Evolutionary conservation across 257 asterid species (phyloP).

Genomic region (Solanum corneliomulleri): DNA sequence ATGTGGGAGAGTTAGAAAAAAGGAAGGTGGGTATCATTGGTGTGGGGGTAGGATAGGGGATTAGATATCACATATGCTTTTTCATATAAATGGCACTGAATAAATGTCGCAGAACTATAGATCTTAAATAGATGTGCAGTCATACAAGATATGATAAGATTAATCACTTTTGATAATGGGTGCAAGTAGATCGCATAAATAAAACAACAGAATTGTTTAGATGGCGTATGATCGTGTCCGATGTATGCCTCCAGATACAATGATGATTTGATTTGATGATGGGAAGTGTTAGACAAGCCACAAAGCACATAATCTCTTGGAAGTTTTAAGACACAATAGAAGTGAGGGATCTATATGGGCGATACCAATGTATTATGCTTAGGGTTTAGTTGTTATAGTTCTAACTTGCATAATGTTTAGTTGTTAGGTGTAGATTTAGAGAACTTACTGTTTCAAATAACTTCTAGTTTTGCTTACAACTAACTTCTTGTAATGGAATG

Average conservation of each 20-base stretch:
- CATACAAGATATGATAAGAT: background rate
- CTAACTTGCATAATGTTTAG: background rate
- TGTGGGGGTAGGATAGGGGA: background rate
- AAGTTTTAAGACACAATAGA: background rate
- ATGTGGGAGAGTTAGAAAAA: background rate
- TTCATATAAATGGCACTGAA: background rate
- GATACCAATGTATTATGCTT: background rate
- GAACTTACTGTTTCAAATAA: background rate
- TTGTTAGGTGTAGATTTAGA: background rate
- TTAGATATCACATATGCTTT: background rate
- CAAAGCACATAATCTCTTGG: background rate
- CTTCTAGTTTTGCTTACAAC: background rate
- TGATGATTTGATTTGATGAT: background rate
- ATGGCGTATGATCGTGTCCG: background rate
- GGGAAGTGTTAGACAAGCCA: background rate
- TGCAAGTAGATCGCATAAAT: background rate
- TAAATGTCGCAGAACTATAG: background rate
- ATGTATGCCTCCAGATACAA: background rate
- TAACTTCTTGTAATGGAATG: background rate
- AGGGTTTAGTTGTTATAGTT: background rate
- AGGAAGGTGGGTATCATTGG: background rate
- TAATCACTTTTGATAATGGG: background rate
- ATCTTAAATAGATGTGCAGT: background rate
- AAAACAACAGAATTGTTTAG: background rate
- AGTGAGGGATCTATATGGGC: background rate